Base-by-base conservation (phyloP, 2,329 filamentous ascomycete genomes). In the Xylaria polymorpha region DNA sequence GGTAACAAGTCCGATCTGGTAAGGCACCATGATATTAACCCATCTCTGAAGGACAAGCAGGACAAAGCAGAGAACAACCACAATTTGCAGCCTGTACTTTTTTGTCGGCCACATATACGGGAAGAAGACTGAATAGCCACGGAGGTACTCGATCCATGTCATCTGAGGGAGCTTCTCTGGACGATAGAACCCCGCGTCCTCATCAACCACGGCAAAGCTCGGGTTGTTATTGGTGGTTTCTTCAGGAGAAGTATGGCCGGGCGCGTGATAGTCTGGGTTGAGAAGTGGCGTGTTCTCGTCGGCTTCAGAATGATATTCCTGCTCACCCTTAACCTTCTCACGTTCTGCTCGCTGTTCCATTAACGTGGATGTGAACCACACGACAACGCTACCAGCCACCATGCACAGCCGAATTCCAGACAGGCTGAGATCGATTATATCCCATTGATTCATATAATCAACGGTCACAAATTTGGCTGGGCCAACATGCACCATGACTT, bases 71-170 rank as follows among this genome's bases (percentile, higher is more conserved):
- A 94, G 76, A 22, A 97, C 79, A 22, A 98, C 94, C 64, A 94
- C 87, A 29, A 94, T 73, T 82, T 98, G 91, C 64, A 99, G 85
- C 72, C 85, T 87, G 5, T 78, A 51, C 44, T 93, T 90, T 77
- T 95, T 95, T 76, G 90, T 92, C 0, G 96, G 96, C 96, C 96
- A 99, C 67, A 98, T 88, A 78, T 98, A 99, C 0, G 94, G 95
- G 79, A 98, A 97, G 81, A 99, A 97, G 61, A 98, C 85, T 14
- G 91, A 92, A 80, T 98, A 99, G 55, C 95, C 94, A 72, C 91
- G 90, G 69, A 98, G 84, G 79, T 99, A 99, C 78, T 98, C 94
- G 90, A 92, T 97, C 96, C 96, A 99, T 61, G 91, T 96, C 74
- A 92, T 94, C 74, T 92, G 92, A 2, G 94, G 94, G 9, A 94